These are phyloP conservation scores for Ustilago lituana DNA, from an alignment of 1,284 basidiomycete genomes.

Conservation along the genomic window DNA sequence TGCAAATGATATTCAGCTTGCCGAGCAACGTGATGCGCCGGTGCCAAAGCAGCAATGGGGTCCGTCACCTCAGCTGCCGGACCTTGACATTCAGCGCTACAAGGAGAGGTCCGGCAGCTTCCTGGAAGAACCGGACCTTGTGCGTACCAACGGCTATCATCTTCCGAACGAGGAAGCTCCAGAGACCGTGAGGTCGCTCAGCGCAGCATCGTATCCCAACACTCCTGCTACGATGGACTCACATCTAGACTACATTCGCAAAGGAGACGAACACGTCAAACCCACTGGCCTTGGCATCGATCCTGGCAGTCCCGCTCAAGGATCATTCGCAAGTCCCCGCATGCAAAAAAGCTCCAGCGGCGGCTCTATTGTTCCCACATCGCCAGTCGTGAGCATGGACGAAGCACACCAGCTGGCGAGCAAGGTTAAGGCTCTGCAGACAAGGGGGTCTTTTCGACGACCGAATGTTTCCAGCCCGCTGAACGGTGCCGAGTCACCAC, in stretches of 20 bases:
- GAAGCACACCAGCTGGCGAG: background rate
- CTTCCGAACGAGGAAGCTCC: background rate
- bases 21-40: background rate
- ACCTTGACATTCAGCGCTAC: slow-evolving; percentile 36
- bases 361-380: background rate
- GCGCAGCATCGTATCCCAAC: slow-evolving; percentile 5
- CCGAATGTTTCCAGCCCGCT: background rate
- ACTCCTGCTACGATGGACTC: background rate
- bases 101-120: slow-evolving; percentile 49
- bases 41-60: slow-evolving; percentile 41
- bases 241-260: background rate
- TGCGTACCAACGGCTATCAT: background rate
- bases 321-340: background rate
- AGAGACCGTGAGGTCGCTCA: background rate
- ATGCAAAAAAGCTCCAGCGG: background rate
- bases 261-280: background rate
- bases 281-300: slow-evolving; percentile 26
- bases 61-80: slow-evolving; percentile 48
- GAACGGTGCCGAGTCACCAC: slow-evolving; percentile 14
- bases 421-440: slow-evolving; percentile 1
- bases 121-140: slow-evolving; percentile 44
- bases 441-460: background rate
- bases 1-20: slow-evolving; percentile 12
- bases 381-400: background rate
- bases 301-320: background rate